phyloP scores from a whole-genome alignment of 805 yeast genomes.

The Saturnispora galanensis region DNA sequence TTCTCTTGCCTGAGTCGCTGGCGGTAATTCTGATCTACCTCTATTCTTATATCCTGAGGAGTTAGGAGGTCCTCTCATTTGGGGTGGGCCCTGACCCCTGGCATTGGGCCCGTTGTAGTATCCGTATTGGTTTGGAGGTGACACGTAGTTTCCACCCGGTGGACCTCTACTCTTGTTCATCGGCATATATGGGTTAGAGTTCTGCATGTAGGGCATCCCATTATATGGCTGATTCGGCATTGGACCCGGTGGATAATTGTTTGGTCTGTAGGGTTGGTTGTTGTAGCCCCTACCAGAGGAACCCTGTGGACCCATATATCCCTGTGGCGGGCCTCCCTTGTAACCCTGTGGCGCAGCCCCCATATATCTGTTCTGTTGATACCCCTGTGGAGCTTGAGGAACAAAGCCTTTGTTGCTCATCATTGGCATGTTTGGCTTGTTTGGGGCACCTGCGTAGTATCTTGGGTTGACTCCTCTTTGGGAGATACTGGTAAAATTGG shows the following conservation, averaged over 20 bases:
- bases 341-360: too few species aligned
- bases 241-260: slow-evolving; percentile 13
- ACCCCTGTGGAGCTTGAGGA: background rate
- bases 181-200: slow-evolving; percentile 3
- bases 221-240: slow-evolving; percentile 9
- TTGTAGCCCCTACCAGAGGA: background rate
- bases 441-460: slow-evolving; percentile 31
- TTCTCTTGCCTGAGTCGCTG: slow-evolving; percentile 22
- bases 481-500: slow-evolving; percentile 71
- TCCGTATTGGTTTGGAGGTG: slow-evolving; percentile 6
- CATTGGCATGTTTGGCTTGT: slow-evolving; percentile 1
- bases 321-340: too few species aligned
- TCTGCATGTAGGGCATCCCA: slow-evolving; percentile 5
- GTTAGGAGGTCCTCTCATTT: slow-evolving; percentile 1
- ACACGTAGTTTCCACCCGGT: background rate
- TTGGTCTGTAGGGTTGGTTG: background rate
- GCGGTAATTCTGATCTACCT: slow-evolving; percentile 11
- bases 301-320: background rate
- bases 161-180: background rate
- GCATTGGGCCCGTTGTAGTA: slow-evolving; percentile 1
- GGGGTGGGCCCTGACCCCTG: slow-evolving; percentile 6
- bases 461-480: slow-evolving; percentile 64
- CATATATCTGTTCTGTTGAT: too few species aligned
- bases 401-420: background rate
- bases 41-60: slow-evolving; percentile 1